A percentile compares a stretch with the other conserved stretches of the same genome.
Evolutionary conservation across 768 basidiomycete genomes (phyloP).

Genomic region (Leccinellum rugosiceps): DNA sequence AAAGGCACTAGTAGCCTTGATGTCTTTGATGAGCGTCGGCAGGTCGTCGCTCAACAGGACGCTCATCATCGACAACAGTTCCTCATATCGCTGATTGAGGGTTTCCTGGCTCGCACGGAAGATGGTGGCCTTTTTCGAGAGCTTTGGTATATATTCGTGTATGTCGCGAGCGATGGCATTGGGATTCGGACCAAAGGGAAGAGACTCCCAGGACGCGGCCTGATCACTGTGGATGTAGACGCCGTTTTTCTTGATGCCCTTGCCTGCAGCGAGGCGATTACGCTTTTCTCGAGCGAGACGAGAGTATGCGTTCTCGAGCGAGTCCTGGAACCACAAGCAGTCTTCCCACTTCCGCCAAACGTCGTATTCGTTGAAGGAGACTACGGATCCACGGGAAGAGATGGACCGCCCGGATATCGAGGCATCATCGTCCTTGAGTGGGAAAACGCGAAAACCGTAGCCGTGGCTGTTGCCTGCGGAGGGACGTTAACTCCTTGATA

Average conservation of each 20-base stretch:
- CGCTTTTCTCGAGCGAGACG: conserved; percentile 65
- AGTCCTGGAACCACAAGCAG: conserved; percentile 72
- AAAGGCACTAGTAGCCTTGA: conserved; percentile 53
- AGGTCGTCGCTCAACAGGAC: conserved; percentile 58
- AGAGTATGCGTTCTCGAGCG: conserved; percentile 62
- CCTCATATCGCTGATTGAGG: conserved; percentile 57
- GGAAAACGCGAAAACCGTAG: conserved; percentile 61
- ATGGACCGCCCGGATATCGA: conserved; percentile 13
- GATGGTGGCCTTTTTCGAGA: conserved; percentile 68
- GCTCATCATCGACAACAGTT: conserved; percentile 57
- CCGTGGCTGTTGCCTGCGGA: conserved; percentile 47
- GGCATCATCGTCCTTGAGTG: conserved; percentile 38
- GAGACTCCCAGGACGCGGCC: conserved; percentile 82
- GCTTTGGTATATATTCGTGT: conserved; percentile 60
- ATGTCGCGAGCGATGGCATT: conserved; percentile 68
- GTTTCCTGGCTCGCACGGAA: conserved; percentile 70
- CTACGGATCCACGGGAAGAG: conserved; percentile 37
- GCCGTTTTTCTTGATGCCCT: conserved; percentile 70
- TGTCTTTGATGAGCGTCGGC: conserved; percentile 63
- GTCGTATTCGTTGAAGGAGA: conserved; percentile 52
- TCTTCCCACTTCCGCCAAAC: conserved; percentile 84
- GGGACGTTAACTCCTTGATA: not conserved
- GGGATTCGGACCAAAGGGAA: conserved; percentile 81
- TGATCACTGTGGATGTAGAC: conserved; percentile 66
- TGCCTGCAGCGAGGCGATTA: conserved; percentile 62